These are phyloP conservation scores for Solanum acaule DNA, from an alignment of 257 asterid species.

Conservation along the genomic window DNA sequence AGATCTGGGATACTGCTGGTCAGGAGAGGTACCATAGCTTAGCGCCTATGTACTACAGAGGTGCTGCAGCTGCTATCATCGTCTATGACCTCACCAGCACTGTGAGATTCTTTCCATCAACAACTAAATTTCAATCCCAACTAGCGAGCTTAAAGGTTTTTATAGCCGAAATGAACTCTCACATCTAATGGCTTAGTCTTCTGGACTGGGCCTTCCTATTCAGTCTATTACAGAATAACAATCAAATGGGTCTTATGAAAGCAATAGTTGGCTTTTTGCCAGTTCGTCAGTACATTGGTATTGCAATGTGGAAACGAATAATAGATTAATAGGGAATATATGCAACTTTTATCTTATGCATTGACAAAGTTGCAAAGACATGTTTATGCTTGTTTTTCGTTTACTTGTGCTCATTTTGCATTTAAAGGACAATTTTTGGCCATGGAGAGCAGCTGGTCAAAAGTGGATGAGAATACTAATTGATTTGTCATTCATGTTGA, in stretches of 20 bases:
- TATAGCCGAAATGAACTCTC: background rate
- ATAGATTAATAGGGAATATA: background rate
- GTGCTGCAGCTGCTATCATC: constrained; percentile 93
- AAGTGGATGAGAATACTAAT: background rate
- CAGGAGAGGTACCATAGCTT: constrained; percentile 97
- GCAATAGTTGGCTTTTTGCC: background rate
- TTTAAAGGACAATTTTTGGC: background rate
- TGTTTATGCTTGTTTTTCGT: background rate
- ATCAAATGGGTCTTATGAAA: background rate
- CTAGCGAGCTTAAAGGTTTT: background rate
- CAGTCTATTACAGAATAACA: background rate
- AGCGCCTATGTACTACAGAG: constrained; percentile 98
- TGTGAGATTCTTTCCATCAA: constrained; percentile 24
- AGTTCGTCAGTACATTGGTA: background rate
- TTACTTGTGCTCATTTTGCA: background rate
- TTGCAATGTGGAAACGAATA: background rate
- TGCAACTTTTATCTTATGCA: background rate
- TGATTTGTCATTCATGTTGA: background rate
- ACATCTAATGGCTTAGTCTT: background rate
- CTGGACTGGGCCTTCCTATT: background rate
- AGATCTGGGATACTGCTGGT: constrained; percentile 99
- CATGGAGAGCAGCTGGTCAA: background rate
- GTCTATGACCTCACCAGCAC: constrained; percentile 80
- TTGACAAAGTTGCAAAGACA: background rate
- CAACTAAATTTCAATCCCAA: background rate